These are phyloP conservation scores for Rutidosis leptorrhynchoides DNA, from an alignment of 129 eudicot species.

Conservation along the genomic window DNA sequence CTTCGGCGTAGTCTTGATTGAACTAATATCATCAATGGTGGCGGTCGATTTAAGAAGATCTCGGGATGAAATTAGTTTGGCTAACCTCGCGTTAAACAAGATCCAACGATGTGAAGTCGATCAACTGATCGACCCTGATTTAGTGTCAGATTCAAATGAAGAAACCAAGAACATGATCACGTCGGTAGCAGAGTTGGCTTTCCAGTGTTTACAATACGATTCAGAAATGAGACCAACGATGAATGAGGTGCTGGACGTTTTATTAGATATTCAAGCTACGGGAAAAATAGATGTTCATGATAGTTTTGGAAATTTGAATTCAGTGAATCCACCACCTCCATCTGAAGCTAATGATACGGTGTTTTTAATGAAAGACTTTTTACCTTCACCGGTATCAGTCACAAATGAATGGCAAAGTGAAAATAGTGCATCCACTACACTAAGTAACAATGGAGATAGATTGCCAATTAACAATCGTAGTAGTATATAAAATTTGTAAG, in stretches of 20 bases:
- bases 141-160: conserved; percentile 46
- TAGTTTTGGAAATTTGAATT: background rate
- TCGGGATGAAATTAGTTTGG: conserved; percentile 60
- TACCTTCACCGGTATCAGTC: conserved; percentile 40
- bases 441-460: conserved; percentile 35
- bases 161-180: conserved; percentile 58
- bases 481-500: conserved; percentile 2
- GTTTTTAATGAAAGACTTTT: conserved; percentile 40
- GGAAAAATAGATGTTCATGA: conserved; percentile 12
- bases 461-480: background rate
- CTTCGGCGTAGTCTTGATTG: conserved; percentile 80
- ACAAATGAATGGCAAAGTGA: conserved; percentile 46
- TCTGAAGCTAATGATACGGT: conserved; percentile 46
- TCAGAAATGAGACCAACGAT: conserved; percentile 78
- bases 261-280: conserved; percentile 40
- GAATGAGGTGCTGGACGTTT: conserved; percentile 54
- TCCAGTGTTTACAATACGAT: conserved; percentile 66
- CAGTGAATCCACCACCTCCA: conserved; percentile 21
- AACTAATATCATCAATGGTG: conserved; percentile 74
- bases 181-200: conserved; percentile 68
- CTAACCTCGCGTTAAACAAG: conserved; percentile 66
- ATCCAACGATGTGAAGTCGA: conserved; percentile 49
- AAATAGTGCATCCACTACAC: conserved; percentile 34
- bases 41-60: conserved; percentile 70
- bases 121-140: conserved; percentile 53